These are phyloP conservation scores for Saccharomyces mikatae DNA, from an alignment of 805 yeast species.

Conservation along the genomic window DNA sequence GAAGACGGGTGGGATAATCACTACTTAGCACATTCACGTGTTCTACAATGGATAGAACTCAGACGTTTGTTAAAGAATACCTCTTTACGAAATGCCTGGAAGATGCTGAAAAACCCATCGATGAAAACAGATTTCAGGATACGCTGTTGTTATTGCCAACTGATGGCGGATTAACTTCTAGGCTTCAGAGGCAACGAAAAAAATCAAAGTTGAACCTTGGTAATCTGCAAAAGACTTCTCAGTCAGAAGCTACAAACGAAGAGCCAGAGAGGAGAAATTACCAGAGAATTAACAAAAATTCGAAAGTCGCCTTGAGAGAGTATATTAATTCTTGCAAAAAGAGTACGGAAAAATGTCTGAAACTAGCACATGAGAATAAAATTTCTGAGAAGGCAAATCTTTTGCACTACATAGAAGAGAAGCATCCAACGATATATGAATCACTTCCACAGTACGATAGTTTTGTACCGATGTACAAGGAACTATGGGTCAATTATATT, in stretches of 20 bases:
- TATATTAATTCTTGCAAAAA: slow-evolving; percentile 19
- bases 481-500: slow-evolving; percentile 70
- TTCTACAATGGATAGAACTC: slow-evolving; percentile 23
- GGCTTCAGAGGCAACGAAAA: slow-evolving; percentile 16
- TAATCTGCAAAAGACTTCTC: neutral
- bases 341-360: slow-evolving; percentile 20
- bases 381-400: slow-evolving; percentile 13
- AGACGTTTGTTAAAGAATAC: slow-evolving; percentile 24
- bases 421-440: slow-evolving; percentile 13
- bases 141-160: slow-evolving; percentile 31
- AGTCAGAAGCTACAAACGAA: neutral
- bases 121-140: slow-evolving; percentile 27
- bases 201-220: slow-evolving; percentile 10
- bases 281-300: slow-evolving; percentile 22
- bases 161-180: slow-evolving; percentile 24
- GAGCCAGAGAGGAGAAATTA: slow-evolving; percentile 17
- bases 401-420: slow-evolving; percentile 17
- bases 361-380: slow-evolving; percentile 19
- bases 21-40: neutral
- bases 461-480: slow-evolving; percentile 43
- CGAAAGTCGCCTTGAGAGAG: slow-evolving; percentile 27
- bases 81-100: slow-evolving; percentile 23
- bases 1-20: neutral
- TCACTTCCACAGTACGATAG: slow-evolving; percentile 38
- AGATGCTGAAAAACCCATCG: slow-evolving; percentile 25